These are phyloP conservation scores for Claviceps quebecensis DNA, from an alignment of 2,329 filamentous ascomycete species.

Conservation along the genomic window DNA sequence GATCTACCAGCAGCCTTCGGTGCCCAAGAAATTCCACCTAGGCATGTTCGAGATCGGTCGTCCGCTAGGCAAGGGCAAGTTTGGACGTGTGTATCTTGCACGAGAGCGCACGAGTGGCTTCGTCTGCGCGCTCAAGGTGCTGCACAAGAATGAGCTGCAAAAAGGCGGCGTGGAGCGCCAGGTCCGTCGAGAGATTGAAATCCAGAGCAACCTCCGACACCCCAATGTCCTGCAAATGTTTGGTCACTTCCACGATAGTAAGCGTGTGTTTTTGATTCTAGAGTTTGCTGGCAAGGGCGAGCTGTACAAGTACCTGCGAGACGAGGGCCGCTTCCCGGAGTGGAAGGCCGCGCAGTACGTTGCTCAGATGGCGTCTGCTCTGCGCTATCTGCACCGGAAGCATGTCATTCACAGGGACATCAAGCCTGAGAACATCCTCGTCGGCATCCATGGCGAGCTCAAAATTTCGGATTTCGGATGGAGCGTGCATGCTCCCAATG, in stretches of 20 bases:
- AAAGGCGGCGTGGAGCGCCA: constrained; percentile 56
- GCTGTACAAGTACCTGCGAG: constrained; percentile 56
- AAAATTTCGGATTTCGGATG: constrained; percentile 98
- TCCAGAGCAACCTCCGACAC: constrained; percentile 58
- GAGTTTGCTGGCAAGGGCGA: constrained; percentile 54
- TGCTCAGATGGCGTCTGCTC: constrained; percentile 48
- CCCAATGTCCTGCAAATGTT: constrained; percentile 51
- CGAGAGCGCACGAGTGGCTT: constrained; percentile 52
- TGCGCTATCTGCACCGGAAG: constrained; percentile 18
- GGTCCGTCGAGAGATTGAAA: constrained; percentile 58
- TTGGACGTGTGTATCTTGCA: constrained; percentile 58
- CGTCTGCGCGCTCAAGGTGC: constrained; percentile 57
- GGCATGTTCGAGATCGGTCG: constrained; percentile 68
- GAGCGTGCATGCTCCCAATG: constrained; percentile 95
- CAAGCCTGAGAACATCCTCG: constrained; percentile 22
- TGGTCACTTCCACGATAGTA: constrained; percentile 59
- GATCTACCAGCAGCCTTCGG: constrained; percentile 1
- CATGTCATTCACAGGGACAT: constrained; percentile 20
- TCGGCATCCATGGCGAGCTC: constrained; percentile 88
- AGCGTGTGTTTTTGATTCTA: constrained; percentile 57
- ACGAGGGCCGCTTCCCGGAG: constrained; percentile 52
- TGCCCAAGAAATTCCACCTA: constrained; percentile 7
- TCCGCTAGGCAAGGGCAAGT: constrained; percentile 59
- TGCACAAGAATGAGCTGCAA: constrained; percentile 57
- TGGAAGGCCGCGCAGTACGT: constrained; percentile 58